Base-by-base conservation (phyloP, 2,329 filamentous ascomycete species). In the Calonectria pauciramosa region DNA sequence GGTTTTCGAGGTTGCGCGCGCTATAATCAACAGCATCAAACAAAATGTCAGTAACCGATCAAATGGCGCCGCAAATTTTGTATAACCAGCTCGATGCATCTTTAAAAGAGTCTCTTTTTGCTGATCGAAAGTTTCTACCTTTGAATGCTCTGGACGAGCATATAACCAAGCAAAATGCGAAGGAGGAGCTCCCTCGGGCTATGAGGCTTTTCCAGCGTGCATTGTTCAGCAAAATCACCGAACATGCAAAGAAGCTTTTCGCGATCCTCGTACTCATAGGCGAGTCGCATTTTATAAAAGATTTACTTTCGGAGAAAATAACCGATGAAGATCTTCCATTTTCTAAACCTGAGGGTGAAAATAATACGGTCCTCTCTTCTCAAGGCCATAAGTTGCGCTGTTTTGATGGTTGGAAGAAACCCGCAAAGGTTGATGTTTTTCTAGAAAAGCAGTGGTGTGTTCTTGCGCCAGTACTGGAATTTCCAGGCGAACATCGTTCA, bases 271-370 rank as follows among this genome's bases (percentile, higher is more conserved):
- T 78, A 5, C 70, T 78, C 11, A 73, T 76, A 1, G 54, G 76
- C 1, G 68, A 78, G 3, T 1, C 72, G 2, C 30, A 30, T 0
- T 66, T 44, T 0, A 75, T 78, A 13, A 41, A n/a, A 18, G 11
- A 60, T 0, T 41, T 78, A 1, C 16, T 44, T 1, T 41, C 59
- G 13, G 74, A 73, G 34, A 56, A 68, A 0, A 66, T 78, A 16
- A 32, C 38, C 2, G 77, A 78, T 7, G 49, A 59, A 18, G 70
- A 78, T 14, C 74, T 78, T 32, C 77, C 77, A 10, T 71, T 78
- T 4, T 44, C n/a, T 16, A 32, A n/a, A n/a, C n/a, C n/a, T n/a
- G n/a, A n/a, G n/a, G n/a, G n/a, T n/a, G 67, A 13, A 59, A 49
- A 5, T 2, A 28, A 5, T n/a, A n/a, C n/a, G n/a, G n/a, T 76